Evolutionary conservation across 164 flowering plant species (phyloP), one percentile per base, ranked within the genome.

Genomic region (Magnolia officinalis): DNA sequence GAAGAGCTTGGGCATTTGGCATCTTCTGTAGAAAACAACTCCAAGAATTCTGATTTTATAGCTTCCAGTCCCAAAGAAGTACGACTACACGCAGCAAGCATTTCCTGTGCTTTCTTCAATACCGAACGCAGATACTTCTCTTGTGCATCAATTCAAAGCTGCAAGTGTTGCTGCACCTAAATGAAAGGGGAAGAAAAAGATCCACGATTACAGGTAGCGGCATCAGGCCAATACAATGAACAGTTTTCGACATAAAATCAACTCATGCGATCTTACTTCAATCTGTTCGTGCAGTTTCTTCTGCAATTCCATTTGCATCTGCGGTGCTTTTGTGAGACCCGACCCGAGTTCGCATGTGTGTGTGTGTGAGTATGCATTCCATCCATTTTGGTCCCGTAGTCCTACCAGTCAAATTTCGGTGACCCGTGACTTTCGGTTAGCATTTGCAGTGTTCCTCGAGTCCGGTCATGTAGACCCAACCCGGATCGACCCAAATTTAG

Each of bases 141-240:
- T 85, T 96, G 99, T 4, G 99, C 95, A 82, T 93, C 99, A 51
- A 96, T 96, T 75, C 98, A 79, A 70, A 94, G 88, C 90, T 94
- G 99, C 84, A 96, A 84, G 83, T 89, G 99, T 70, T 88, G 88
- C 79, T 94, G 98, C 74, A 96, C 99, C 99, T 96, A 84, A 63
- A 80, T 78, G 52, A 72, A 31, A 13, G 20, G 31, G 2, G 20
- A 8, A 23, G 1, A 23, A 70, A 16, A 51, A 26, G 8, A 10
- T 18, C 8, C 10, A 29, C 20, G 14, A 52, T 52, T 52, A 1
- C 21, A 29, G 50, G 29, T 13, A 29, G 4, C 16, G 59, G 1
- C 2, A 67, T 67, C 50, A 18, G 31, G 45, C 8, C 10, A 14
- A 29, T 7, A 75, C 19, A 7, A 26, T 16, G 5, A 2, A 49